A percentile compares a stretch with the other conserved stretches of the same genome.
phyloP scores from a whole-genome alignment of 192 early-diverging fungal species.

The Coemansia sp. region DNA sequence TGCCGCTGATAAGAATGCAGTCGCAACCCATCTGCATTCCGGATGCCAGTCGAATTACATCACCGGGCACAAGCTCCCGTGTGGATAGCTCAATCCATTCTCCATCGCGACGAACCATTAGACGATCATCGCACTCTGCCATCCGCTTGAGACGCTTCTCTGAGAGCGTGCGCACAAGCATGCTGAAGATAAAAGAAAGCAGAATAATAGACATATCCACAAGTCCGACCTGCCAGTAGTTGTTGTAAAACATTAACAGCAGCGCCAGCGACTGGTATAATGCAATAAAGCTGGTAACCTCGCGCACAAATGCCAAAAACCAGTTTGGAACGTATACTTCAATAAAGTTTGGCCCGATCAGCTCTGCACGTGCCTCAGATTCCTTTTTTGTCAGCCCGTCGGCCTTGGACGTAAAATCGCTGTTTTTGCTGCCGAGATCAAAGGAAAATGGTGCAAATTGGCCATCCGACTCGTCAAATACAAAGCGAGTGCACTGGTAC shows the following conservation, averaged over 20 bases:
- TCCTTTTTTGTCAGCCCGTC: conserved; percentile 58
- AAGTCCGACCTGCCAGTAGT: conserved; percentile 59
- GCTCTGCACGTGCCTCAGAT: conserved; percentile 56
- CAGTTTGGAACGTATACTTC: conserved; percentile 63
- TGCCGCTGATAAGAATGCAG: conserved; percentile 56
- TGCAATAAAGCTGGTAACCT: conserved; percentile 60
- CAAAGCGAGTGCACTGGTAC: conserved; percentile 73
- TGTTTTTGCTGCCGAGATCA: conserved; percentile 57
- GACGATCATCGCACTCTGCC: conserved; percentile 58
- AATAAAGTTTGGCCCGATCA: conserved; percentile 70
- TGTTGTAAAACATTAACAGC: conserved; percentile 58
- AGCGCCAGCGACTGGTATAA: conserved; percentile 59
- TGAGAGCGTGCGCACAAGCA: conserved; percentile 54
- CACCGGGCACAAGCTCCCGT: conserved; percentile 67
- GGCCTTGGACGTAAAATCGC: conserved; percentile 38
- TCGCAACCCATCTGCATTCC: conserved; percentile 58
- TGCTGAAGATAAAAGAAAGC: conserved; percentile 56
- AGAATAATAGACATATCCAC: conserved; percentile 58
- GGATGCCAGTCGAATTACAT: conserved; percentile 61
- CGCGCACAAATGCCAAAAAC: conserved; percentile 56
- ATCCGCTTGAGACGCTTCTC: conserved; percentile 61
- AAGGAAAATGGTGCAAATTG: conserved; percentile 62
- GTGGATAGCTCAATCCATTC: conserved; percentile 56
- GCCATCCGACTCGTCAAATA: conserved; percentile 57
- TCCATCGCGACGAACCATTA: conserved; percentile 59